Percentiles rank a stretch among this genome's conserved stretches.
Conservation (phyloP, 352 stramenopile genomes). For the Aphanomyces cochlioides region DNA sequence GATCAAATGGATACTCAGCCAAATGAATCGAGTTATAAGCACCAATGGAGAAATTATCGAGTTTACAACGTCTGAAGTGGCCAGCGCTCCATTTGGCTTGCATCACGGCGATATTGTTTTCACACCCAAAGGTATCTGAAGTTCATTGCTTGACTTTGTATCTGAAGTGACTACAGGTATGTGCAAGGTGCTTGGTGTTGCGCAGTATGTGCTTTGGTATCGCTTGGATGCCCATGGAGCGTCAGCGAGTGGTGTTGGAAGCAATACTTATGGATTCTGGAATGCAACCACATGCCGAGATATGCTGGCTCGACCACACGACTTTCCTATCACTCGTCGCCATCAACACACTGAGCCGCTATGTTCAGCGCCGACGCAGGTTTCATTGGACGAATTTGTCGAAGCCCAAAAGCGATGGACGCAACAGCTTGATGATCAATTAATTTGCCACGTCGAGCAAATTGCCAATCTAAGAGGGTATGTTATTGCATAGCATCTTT, state of each 20-base stretch:
- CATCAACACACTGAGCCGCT: neutral
- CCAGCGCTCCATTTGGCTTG: conserved; percentile 37
- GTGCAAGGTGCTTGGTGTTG: conserved; percentile 54
- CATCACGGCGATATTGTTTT: conserved; percentile 52
- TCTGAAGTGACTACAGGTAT: conserved; percentile 14
- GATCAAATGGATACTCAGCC: neutral
- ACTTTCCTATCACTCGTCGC: conserved; percentile 40
- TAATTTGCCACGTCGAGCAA: conserved; percentile 40
- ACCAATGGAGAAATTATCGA: conserved; percentile 21
- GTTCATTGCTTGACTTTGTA: neutral
- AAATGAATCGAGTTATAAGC: neutral
- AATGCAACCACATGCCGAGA: conserved; percentile 46
- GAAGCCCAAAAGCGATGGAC: conserved; percentile 23
- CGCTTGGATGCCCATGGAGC: neutral
- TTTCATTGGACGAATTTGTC: conserved; percentile 1
- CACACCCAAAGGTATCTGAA: conserved; percentile 44
- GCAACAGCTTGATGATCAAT: conserved; percentile 31
- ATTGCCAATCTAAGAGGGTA: conserved; percentile 37
- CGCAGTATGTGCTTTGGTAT: conserved; percentile 68
- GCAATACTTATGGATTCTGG: conserved; percentile 40
- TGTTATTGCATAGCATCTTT: neutral
- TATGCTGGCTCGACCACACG: conserved; percentile 42
- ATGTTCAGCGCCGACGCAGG: neutral
- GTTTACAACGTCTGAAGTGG: conserved; percentile 43
- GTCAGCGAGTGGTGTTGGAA: neutral